Evolutionary conservation across 495 filamentous ascomycete species (phyloP).

Genomic region (Lentithecium fluviatile): DNA sequence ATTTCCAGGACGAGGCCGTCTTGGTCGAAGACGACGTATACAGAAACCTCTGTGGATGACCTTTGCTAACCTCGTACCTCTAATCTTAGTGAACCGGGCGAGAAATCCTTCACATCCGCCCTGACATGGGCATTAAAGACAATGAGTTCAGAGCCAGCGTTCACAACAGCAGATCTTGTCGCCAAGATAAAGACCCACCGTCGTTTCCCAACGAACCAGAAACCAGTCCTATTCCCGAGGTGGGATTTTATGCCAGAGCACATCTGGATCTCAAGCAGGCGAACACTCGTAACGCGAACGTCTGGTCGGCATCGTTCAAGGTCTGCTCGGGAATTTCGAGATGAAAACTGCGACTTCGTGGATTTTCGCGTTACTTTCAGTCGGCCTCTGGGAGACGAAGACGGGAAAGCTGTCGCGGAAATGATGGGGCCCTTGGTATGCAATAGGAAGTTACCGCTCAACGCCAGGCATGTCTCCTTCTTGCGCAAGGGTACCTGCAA

Average conservation of each 20-base stretch:
- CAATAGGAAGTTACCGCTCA: not conserved
- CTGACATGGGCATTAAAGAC: not conserved
- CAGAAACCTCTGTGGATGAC: no score
- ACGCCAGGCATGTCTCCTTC: not conserved
- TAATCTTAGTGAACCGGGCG: not conserved
- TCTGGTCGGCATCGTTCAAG: not conserved
- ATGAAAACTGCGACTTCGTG: not conserved
- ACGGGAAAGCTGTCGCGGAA: not conserved
- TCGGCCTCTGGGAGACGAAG: not conserved
- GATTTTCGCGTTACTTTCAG: not conserved
- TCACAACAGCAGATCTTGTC: not conserved
- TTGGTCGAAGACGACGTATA: no score
- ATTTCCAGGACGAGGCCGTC: no score
- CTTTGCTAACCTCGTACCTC: no score
- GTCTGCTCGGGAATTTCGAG: not conserved
- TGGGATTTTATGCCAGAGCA: not conserved
- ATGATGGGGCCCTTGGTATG: not conserved
- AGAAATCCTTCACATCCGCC: not conserved
- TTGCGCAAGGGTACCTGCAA: not conserved
- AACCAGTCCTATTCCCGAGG: not conserved
- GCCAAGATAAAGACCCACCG: not conserved
- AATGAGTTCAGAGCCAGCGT: not conserved
- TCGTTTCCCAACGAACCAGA: not conserved
- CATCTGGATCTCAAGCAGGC: not conserved
- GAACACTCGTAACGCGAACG: not conserved